These are phyloP conservation scores for Cercospora nicotianae DNA, from an alignment of 2,329 filamentous ascomycete species.

Conservation along the genomic window DNA sequence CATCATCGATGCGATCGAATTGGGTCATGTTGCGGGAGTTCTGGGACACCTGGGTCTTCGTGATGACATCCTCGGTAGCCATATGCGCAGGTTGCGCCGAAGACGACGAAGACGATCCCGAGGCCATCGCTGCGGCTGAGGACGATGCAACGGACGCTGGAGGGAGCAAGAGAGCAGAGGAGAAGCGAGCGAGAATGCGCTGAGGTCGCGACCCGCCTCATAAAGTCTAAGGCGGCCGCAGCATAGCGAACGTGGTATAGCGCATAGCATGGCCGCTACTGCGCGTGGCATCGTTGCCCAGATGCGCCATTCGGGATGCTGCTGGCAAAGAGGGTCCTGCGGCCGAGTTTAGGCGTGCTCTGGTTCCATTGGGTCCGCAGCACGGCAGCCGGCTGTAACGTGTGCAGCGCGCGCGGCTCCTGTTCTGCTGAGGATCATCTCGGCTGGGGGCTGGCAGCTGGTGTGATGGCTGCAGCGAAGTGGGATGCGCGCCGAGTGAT, in stretches of 20 bases:
- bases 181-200: not conserved
- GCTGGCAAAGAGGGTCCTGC: not conserved
- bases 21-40: constrained; percentile 18
- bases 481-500: not conserved
- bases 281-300: constrained; percentile 10
- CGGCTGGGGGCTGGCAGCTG: not conserved
- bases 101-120: constrained; percentile 26
- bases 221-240: not conserved
- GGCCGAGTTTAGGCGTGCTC: not conserved
- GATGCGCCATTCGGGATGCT: constrained; percentile 6
- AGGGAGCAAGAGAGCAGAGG: not conserved
- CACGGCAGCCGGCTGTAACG: constrained; percentile 1
- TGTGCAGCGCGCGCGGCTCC: not conserved
- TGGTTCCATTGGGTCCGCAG: not conserved
- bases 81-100: constrained; percentile 18
- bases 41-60: constrained; percentile 23
- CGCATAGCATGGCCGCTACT: constrained; percentile 11
- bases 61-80: constrained; percentile 27
- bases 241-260: not conserved
- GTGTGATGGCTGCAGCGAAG: not conserved
- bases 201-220: not conserved
- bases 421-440: not conserved
- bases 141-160: not conserved
- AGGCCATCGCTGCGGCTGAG: constrained; percentile 8
- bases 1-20: constrained; percentile 27